Evolutionary conservation across 2,329 filamentous ascomycete species (phyloP), one percentile per base, ranked within the genome.

Genomic region (Xylariaceae sp.): DNA sequence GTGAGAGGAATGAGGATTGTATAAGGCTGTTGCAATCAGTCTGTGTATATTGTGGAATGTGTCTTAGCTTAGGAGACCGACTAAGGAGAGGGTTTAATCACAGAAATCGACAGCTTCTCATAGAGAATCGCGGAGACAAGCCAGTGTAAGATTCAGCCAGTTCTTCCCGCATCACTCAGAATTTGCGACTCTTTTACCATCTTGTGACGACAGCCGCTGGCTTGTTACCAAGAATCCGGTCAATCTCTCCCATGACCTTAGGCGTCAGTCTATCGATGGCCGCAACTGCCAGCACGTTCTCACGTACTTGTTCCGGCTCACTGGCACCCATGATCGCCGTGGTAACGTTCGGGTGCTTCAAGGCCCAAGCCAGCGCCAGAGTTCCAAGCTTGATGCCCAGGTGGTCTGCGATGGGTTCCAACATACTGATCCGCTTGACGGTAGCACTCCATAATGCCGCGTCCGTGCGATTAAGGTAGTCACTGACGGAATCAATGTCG

Each of bases 371-470:
- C 38, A 83, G 66, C 0, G 79, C 78, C 32, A 83, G 66, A 38
- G 69, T 67, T 53, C 67, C 69, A 64, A 71, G 62, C 60, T 76
- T 79, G 45, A 82, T 69, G 9, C 74, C 80, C 32, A 89, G 66
- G 52, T 71, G 73, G 41, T 85, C 73, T 2, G 85, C 84, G 49
- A 89, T 73, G 38, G 77, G 69, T 69, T 77, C 65, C 47, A 81
- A 64, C 55, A 72, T 70, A 52, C 72, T 76, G 40, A 86, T 77
- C 60, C 76, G 76, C 48, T 77, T 68, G 45, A 87, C 68, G 38
- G 78, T 61, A 39, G 62, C 65, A 38, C 77, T 68, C 76, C 78
- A 81, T 34, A 69, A 66, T 43, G 66, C 67, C 9, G 71, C 76
- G 26, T 66, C 60, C 60, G 73, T 66, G 22, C 22, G 22, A 11